phyloP scores from a whole-genome alignment of 768 basidiomycete species.

The Suillus alpinus region DNA sequence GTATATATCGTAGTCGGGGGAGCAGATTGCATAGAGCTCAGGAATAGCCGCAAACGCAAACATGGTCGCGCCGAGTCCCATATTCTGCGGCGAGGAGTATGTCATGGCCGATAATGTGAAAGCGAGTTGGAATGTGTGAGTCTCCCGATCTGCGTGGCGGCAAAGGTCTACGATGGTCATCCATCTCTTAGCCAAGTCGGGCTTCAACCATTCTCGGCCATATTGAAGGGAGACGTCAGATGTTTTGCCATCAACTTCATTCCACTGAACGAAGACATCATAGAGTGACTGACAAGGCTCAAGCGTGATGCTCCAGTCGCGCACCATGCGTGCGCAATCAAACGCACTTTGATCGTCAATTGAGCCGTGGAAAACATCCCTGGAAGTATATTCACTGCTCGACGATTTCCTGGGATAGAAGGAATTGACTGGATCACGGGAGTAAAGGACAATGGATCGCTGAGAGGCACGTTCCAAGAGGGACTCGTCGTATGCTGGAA shows the following conservation, averaged over 20 bases:
- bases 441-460: conserved; percentile 13
- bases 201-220: conserved; percentile 19
- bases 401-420: background rate
- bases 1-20: conserved; percentile 8
- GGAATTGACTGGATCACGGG: background rate
- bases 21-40: conserved; percentile 6
- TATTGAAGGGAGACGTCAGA: conserved; percentile 9
- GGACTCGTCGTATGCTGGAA: conserved; percentile 10
- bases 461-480: conserved; percentile 16
- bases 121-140: conserved; percentile 17
- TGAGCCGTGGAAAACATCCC: conserved; percentile 4
- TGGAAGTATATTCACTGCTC: conserved; percentile 6
- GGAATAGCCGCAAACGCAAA: conserved; percentile 26
- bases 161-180: conserved; percentile 24
- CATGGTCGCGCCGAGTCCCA: conserved; percentile 23
- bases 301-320: background rate
- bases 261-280: background rate
- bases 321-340: conserved; percentile 5
- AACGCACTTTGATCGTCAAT: conserved; percentile 12
- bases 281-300: background rate
- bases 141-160: conserved; percentile 4
- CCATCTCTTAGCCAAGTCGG: conserved; percentile 20
- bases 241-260: background rate
- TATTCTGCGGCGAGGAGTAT: conserved; percentile 18
- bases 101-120: conserved; percentile 30